Evolutionary conservation across 306 rosid genomes (phyloP).

Genomic region (Lathyrus aphaca): DNA sequence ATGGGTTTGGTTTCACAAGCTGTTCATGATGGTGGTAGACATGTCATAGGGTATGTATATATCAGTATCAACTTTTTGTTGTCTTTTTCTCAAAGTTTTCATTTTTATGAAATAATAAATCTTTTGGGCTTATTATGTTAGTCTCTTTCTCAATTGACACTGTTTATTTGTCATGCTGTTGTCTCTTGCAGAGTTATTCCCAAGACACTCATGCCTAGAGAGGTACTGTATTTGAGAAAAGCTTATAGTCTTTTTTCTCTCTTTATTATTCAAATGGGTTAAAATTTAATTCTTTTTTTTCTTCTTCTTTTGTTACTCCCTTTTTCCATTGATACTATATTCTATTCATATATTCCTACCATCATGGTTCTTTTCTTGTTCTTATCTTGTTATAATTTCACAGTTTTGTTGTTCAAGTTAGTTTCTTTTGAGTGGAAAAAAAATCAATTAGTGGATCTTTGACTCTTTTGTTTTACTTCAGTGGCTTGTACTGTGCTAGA

Average conservation of each 20-base stretch:
- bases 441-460: not conserved
- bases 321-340: conserved; percentile 31
- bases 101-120: not conserved
- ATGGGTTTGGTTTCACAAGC: conserved; percentile 99
- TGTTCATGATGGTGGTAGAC: conserved; percentile 98
- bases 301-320: not conserved
- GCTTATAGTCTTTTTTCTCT: conserved; percentile 53
- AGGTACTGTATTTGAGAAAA: conserved; percentile 86
- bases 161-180: conserved; percentile 65
- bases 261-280: conserved; percentile 33
- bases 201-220: conserved; percentile 99
- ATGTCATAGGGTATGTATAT: conserved; percentile 79
- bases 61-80: not conserved
- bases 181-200: conserved; percentile 96
- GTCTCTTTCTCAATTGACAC: conserved; percentile 50
- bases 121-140: conserved; percentile 38
- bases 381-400: conserved; percentile 7
- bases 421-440: conserved; percentile 1
- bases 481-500: conserved; percentile 47
- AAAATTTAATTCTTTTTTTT: conserved; percentile 16
- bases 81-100: conserved; percentile 6
- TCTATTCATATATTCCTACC: conserved; percentile 13
- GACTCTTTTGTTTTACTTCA: conserved; percentile 42
- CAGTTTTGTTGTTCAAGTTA: conserved; percentile 29
- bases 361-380: conserved; percentile 2